These are phyloP conservation scores for Coprinopsis marcescibilis DNA, from an alignment of 768 basidiomycete species.

Conservation along the genomic window DNA sequence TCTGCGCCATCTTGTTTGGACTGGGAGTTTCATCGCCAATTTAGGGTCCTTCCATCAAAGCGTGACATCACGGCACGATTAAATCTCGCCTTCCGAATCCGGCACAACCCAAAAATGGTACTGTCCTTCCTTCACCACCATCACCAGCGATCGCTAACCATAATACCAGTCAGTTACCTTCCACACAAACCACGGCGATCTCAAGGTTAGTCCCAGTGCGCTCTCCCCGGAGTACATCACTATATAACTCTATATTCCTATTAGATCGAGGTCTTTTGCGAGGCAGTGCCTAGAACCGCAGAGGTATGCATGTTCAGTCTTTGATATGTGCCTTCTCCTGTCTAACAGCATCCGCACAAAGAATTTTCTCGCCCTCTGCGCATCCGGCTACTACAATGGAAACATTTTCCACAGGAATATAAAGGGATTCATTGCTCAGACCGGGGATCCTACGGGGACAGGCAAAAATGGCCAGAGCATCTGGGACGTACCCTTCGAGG, in stretches of 20 bases:
- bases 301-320: conserved; percentile 49
- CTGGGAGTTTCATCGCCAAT: conserved; percentile 6
- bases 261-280: conserved; percentile 95
- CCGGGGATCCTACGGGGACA: conserved; percentile 82
- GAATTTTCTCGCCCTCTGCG: conserved; percentile 96
- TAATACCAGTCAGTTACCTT: conserved; percentile 80
- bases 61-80: conserved; percentile 17
- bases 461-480: conserved; percentile 97
- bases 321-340: no score
- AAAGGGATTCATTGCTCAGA: conserved; percentile 94
- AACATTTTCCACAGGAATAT: conserved; percentile 93
- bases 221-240: no score
- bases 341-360: conserved; percentile 11
- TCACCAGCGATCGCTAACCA: conserved; percentile 15
- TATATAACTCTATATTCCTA: no score
- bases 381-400: conserved; percentile 79
- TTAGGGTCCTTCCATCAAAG: conserved; percentile 10
- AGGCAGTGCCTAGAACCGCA: conserved; percentile 90
- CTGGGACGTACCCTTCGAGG: conserved; percentile 88
- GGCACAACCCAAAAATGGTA: conserved; percentile 22
- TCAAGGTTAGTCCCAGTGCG: conserved; percentile 57
- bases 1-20: conserved; percentile 4
- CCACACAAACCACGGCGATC: conserved; percentile 89
- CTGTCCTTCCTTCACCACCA: conserved; percentile 19
- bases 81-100: conserved; percentile 4